Evolutionary conservation across 148 eudicot genomes (phyloP).

Genomic region (Vaccinium myrtillus): DNA sequence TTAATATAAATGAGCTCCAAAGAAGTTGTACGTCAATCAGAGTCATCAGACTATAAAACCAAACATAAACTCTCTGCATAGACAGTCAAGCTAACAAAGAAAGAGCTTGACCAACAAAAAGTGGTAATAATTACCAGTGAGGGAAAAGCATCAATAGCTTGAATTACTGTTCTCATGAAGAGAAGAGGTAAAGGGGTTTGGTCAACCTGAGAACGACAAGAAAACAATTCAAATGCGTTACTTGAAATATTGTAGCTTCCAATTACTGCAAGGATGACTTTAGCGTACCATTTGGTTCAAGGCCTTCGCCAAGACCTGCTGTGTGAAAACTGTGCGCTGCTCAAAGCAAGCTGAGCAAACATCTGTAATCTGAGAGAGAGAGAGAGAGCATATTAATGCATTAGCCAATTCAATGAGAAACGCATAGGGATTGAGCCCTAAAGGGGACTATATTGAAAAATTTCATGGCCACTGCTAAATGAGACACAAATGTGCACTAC

Average conservation of each 20-base stretch:
- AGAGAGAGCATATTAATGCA: too few relatives aligned
- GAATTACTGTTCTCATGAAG: slow-evolving; percentile 96
- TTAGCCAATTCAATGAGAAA: background rate
- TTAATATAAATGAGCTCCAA: background rate
- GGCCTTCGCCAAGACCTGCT: slow-evolving; percentile 86
- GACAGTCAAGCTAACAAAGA: background rate
- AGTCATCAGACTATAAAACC: background rate
- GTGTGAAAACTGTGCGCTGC: slow-evolving; percentile 97
- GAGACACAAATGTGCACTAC: background rate
- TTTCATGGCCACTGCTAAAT: background rate
- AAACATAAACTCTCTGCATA: background rate
- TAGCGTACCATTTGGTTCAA: slow-evolving; percentile 78
- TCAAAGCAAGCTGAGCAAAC: slow-evolving; percentile 98
- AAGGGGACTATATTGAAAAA: background rate
- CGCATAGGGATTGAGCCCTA: background rate
- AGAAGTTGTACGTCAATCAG: background rate
- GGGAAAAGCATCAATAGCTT: slow-evolving; percentile 91
- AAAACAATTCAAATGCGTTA: slow-evolving; percentile 11
- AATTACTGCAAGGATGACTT: background rate
- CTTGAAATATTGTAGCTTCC: background rate
- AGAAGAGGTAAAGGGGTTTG: slow-evolving; percentile 87
- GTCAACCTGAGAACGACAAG: slow-evolving; percentile 57
- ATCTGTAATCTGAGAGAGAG: slow-evolving; percentile 65
- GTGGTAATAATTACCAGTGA: slow-evolving; percentile 53
- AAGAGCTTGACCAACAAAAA: background rate